Evolutionary conservation across 1,139 yeast genomes (phyloP), one percentile per base, ranked within the genome.

Genomic region (Blastobotrys petasosporus): DNA sequence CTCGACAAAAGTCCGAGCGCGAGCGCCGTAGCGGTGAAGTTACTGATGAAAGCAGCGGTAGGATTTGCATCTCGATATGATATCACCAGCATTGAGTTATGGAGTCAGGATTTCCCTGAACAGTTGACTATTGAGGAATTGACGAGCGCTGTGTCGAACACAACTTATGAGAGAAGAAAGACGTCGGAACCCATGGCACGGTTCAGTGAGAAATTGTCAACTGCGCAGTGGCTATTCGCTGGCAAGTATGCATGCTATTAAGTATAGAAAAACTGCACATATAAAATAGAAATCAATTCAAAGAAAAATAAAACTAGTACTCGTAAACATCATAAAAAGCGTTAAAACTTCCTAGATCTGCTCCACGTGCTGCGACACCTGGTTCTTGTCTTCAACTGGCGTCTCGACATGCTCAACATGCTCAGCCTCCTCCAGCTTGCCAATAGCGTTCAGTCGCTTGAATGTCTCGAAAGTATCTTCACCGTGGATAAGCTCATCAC

Each of bases 181-280:
- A 37, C 37, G 20, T 61, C 64, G 13, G 51, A 54, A 55, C 62
- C 64, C 12, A 59, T 58, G 63, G 48, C 45, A 13, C 42, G 57
- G 31, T 47, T 41, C 36, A 50, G 41, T 32, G 49, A 41, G 43
- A 4, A 45, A 34, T 7, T 49, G 48, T 39, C 44, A 32, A 33
- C 46, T 13, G 36, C 51, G 4, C 46, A 54, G 29, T 60, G 64
- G 63, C 55, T 46, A 10, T 49, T 54, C 42, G 57, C 53, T 25
- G 65, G 65, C 35, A 59, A 58, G 45, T 61, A 61, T 42, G 61
- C 61, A 16, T 61, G 65, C 63, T 61, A 57, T 41, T 61, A 51
- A 44, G 12, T 31, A 30, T 38, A 4, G 4, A 36, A 10, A 20
- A 20, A 20, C 4, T 20, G 7, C 6, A 20, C 25, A 20, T 7